phyloP scores from a whole-genome alignment of 2,329 filamentous ascomycete species.

The Sarocladium kiliense region DNA sequence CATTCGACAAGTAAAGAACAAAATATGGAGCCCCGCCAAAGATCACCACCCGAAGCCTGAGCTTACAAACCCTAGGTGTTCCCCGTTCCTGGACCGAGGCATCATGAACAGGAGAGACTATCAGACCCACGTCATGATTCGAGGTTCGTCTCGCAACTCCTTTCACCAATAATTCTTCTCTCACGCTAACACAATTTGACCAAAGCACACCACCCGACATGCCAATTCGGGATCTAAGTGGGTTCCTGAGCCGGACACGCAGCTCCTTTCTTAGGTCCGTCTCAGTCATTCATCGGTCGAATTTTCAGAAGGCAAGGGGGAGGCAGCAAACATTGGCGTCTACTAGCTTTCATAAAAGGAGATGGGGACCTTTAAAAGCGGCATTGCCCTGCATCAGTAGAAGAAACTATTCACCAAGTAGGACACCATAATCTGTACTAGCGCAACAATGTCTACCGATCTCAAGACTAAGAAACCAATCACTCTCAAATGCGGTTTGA shows the following conservation, averaged over 20 bases:
- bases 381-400: neutral
- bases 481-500: constrained; percentile 49
- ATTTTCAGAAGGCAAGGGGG: too few species aligned
- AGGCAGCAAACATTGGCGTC: too few species aligned
- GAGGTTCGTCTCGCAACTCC: neutral
- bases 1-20: too few species aligned
- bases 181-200: neutral
- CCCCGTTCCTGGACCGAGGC: neutral
- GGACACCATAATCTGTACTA: neutral
- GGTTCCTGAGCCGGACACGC: too few species aligned
- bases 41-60: too few species aligned
- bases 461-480: constrained; percentile 27
- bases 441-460: neutral
- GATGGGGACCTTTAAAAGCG: neutral
- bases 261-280: too few species aligned
- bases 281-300: too few species aligned
- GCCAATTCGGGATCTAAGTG: too few species aligned
- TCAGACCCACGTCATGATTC: neutral
- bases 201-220: neutral
- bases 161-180: neutral
- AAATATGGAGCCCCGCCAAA: too few species aligned
- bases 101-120: neutral
- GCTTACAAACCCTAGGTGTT: too few species aligned
- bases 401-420: neutral
- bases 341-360: too few species aligned